phyloP scores from a whole-genome alignment of 2,329 filamentous ascomycete genomes.

The Diaporthe australafricana region DNA sequence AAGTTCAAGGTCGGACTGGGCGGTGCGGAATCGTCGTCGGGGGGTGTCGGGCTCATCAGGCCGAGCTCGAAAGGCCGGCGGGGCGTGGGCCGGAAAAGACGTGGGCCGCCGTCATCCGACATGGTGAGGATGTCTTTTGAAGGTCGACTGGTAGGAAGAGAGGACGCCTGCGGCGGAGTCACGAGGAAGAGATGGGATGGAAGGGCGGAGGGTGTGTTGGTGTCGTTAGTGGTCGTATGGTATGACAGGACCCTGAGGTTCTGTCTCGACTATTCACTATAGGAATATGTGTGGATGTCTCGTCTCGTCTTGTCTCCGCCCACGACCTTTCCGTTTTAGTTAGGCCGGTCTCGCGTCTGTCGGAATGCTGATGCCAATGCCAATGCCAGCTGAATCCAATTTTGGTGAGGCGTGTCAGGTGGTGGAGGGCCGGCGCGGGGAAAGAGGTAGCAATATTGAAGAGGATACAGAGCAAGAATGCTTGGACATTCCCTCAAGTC shows the following conservation, averaged over 20 bases:
- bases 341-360: background rate
- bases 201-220: slow-evolving; percentile 18
- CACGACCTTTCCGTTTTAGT: background rate
- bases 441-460: slow-evolving; percentile 1
- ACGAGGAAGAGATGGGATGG: background rate
- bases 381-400: background rate
- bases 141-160: background rate
- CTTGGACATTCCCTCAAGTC: slow-evolving; percentile 6
- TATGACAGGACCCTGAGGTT: background rate
- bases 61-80: slow-evolving; percentile 77
- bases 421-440: slow-evolving; percentile 7
- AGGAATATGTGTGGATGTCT: background rate
- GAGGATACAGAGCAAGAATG: background rate
- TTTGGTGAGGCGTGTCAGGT: background rate
- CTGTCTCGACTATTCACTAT: background rate
- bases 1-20: slow-evolving; percentile 55
- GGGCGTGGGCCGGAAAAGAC: slow-evolving; percentile 76
- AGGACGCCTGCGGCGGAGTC: background rate
- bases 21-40: slow-evolving; percentile 47
- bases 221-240: slow-evolving; percentile 1
- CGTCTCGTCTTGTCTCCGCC: background rate
- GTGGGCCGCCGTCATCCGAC: slow-evolving; percentile 58
- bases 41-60: slow-evolving; percentile 58
- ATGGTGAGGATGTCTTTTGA: slow-evolving; percentile 41
- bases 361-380: slow-evolving; percentile 19